Evolutionary conservation across 768 basidiomycete species (phyloP).

Genomic region (Agrocybe pediades): DNA sequence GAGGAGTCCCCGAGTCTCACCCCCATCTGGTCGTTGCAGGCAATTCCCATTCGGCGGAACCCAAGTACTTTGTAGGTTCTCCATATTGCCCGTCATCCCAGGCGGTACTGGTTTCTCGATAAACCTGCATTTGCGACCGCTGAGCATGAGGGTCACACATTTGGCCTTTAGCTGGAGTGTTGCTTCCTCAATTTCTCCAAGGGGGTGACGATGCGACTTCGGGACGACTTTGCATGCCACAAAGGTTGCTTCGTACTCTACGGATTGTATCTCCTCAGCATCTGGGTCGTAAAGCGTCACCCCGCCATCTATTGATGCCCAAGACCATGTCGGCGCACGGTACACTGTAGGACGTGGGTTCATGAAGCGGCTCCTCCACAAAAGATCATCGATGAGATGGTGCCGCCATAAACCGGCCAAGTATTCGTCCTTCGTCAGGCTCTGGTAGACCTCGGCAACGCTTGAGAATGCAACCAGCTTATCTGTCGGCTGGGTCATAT

Average conservation of each 20-base stretch:
- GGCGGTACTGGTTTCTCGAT: neutral
- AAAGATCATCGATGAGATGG: neutral
- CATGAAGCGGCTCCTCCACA: neutral
- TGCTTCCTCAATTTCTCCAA: neutral
- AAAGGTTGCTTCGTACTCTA: neutral
- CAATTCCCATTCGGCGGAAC: neutral
- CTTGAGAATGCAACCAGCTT: neutral
- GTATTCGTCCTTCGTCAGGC: neutral
- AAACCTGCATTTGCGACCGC: neutral
- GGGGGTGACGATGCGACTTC: neutral
- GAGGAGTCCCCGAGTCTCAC: neutral
- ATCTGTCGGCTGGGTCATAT: neutral
- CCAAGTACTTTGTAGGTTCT: neutral
- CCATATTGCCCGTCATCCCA: neutral
- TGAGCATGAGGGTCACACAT: neutral
- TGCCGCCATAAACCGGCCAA: constrained; percentile 4
- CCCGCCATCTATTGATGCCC: neutral
- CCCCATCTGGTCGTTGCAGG: neutral
- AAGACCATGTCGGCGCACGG: constrained; percentile 11
- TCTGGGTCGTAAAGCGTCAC: neutral
- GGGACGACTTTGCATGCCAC: neutral
- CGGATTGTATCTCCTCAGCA: neutral
- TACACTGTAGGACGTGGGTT: neutral
- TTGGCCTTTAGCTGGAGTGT: neutral
- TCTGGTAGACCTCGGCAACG: constrained; percentile 4